Conservation (phyloP, 1,284 basidiomycete species). For the Ustilago sp. region DNA sequence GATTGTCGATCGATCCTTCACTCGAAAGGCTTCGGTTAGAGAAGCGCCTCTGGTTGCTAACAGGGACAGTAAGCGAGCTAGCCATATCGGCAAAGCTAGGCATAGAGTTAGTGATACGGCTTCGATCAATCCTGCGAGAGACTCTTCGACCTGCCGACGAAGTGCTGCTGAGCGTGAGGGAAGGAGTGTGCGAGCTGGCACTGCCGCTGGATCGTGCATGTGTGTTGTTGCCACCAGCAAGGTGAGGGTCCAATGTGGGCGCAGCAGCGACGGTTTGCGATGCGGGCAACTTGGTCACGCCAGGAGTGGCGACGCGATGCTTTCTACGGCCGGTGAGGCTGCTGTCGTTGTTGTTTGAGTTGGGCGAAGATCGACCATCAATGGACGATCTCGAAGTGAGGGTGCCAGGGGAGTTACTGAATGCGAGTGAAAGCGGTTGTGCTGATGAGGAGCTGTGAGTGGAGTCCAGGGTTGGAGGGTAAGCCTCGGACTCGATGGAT, state of each 20-base stretch:
- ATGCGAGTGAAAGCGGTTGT: slow-evolving; percentile 16
- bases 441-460: slow-evolving; percentile 4
- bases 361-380: slow-evolving; percentile 18
- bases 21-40: slow-evolving; percentile 44
- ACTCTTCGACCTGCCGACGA: slow-evolving; percentile 13
- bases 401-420: slow-evolving; percentile 19
- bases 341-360: slow-evolving; percentile 12
- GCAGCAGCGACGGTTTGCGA: slow-evolving; percentile 10
- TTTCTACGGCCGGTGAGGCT: slow-evolving; percentile 13
- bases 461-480: slow-evolving; percentile 9
- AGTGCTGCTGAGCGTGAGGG: slow-evolving; percentile 17
- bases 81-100: slow-evolving; percentile 37
- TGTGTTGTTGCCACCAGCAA: slow-evolving; percentile 20
- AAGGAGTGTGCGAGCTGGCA: slow-evolving; percentile 33
- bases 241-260: slow-evolving; percentile 30
- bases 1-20: slow-evolving; percentile 42
- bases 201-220: slow-evolving; percentile 30
- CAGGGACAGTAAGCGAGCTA: slow-evolving; percentile 28
- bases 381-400: slow-evolving; percentile 15
- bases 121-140: slow-evolving; percentile 32
- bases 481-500: slow-evolving; percentile 16
- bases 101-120: slow-evolving; percentile 41
- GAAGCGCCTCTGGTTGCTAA: slow-evolving; percentile 21
- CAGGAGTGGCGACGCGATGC: slow-evolving; percentile 37
- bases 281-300: slow-evolving; percentile 24